These are phyloP conservation scores for Quercus rubra DNA, from an alignment of 306 rosid genomes.

Conservation along the genomic window DNA sequence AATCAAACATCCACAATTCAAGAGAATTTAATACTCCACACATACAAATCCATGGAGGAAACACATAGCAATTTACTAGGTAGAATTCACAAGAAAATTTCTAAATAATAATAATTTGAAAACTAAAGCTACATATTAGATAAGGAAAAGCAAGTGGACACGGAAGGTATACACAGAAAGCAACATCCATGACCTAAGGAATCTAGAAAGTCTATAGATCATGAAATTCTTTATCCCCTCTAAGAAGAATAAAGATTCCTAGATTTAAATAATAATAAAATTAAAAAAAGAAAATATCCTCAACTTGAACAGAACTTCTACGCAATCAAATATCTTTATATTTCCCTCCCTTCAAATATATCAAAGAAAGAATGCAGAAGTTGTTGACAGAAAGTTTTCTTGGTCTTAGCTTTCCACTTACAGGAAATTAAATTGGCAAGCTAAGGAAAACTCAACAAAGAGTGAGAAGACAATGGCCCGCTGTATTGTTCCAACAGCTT, in stretches of 20 bases:
- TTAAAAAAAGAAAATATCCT: not conserved
- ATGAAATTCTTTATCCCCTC: not conserved
- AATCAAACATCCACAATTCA: not conserved
- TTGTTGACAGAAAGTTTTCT: not conserved
- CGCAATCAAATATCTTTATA: conserved; percentile 8
- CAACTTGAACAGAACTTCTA: not conserved
- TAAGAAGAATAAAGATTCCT: not conserved
- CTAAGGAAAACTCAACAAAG: not conserved
- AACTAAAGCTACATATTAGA: not conserved
- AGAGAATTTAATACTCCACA: too few species aligned
- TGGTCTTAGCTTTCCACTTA: not conserved
- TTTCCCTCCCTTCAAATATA: not conserved
- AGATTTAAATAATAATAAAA: not conserved
- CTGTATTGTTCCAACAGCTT: too few species aligned
- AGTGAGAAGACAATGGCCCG: not conserved
- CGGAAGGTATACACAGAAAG: conserved; percentile 3
- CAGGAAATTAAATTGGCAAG: conserved; percentile 1
- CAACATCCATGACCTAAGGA: not conserved
- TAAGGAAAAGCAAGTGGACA: conserved; percentile 3
- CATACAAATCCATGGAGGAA: not conserved
- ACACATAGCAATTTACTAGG: not conserved
- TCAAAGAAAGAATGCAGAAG: not conserved
- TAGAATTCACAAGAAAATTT: not conserved
- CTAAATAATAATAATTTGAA: not conserved
- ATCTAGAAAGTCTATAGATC: conserved; percentile 7